Conservation (phyloP, 148 eudicot species). For the Simmondsia chinensis region DNA sequence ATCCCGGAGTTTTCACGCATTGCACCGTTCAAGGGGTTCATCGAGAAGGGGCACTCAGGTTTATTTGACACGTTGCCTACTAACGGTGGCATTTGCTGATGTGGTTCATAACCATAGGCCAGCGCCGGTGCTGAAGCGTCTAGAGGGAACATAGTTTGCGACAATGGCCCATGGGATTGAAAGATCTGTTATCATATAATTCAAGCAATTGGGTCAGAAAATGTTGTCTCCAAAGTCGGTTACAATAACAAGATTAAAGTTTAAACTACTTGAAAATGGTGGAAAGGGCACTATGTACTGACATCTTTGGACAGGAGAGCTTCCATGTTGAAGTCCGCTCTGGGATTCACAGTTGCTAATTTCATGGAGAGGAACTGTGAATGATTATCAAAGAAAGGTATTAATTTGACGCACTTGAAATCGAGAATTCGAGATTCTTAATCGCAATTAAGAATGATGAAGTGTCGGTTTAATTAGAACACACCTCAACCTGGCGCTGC, state of each 20-base stretch:
- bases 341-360: conserved; percentile 66
- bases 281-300: conserved; percentile 14
- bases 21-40: conserved; percentile 12
- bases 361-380: conserved; percentile 85
- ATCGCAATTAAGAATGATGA: too few relatives aligned
- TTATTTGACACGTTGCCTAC: conserved; percentile 29
- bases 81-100: conserved; percentile 18
- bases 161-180: conserved; percentile 35
- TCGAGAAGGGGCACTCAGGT: conserved; percentile 19
- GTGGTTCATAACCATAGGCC: conserved; percentile 23
- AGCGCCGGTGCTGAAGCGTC: conserved; percentile 34
- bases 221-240: background rate
- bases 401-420: background rate
- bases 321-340: conserved; percentile 61
- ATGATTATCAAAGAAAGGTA: background rate
- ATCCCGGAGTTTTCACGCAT: conserved; percentile 16
- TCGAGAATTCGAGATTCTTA: too few relatives aligned
- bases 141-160: conserved; percentile 32
- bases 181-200: conserved; percentile 29
- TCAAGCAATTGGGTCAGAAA: background rate
- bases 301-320: conserved; percentile 78
- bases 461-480: background rate
- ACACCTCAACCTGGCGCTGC: conserved; percentile 93
- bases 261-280: background rate
- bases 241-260: too few relatives aligned